Base-by-base conservation (phyloP, 2,329 filamentous ascomycete genomes). In the Dactylellina leptospora region DNA sequence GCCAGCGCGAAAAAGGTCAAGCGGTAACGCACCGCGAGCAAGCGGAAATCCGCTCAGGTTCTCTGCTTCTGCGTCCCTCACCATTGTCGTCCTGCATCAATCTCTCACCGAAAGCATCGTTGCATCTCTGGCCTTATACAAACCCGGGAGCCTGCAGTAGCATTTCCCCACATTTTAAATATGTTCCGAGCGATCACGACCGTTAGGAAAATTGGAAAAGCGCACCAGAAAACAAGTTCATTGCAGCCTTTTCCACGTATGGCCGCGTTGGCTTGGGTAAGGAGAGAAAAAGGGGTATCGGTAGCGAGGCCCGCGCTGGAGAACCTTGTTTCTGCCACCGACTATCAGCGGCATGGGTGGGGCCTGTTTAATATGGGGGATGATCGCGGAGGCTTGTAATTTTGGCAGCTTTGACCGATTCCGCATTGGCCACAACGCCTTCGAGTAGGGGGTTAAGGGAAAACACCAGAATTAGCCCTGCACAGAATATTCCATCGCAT, bases 121-220 rank as follows among this genome's bases (percentile, higher is more conserved):
- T n/a, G n/a, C n/a, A n/a, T n/a, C n/a, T n/a, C n/a, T n/a, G n/a
- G n/a, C n/a, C n/a, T n/a, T n/a, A n/a, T n/a, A n/a, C n/a, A n/a
- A n/a, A n/a, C n/a, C n/a, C n/a, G n/a, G n/a, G n/a, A n/a, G n/a
- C n/a, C n/a, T n/a, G n/a, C n/a, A n/a, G n/a, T n/a, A n/a, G n/a
- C n/a, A 36, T 3, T 22, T 23, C 48, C 22, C 59, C 59, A 58
- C 51, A 23, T 6, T 27, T 53, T 27, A 69, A 69, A 69, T 61
- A 61, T 61, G 33, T 30, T 45, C 56, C 56, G 50, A 62, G 42
- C 51, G 64, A 70, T 70, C 64, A 27, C 64, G 64, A 18, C 0
- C 27, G 3, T 55, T 42, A 8, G 13, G n/a, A 25, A 10, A 9
- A 3, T 50, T 18, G n/a, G 40, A 44, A 44, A 18, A 18, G 40